Base-by-base conservation (phyloP, 108 stramenopile species). In the Fragilariopsis cylindrus region DNA sequence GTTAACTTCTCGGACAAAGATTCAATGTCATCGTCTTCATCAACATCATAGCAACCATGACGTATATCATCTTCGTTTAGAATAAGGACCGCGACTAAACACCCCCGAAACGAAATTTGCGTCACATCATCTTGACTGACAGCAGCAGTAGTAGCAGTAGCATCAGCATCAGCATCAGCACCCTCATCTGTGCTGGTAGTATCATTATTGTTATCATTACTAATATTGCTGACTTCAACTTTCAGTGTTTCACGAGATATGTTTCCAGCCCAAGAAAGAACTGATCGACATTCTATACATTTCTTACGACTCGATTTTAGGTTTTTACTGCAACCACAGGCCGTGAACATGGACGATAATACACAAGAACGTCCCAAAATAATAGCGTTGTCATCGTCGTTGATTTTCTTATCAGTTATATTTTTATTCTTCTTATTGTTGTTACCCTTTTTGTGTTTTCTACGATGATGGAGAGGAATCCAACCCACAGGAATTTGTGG, bases 291-390 rank as follows among this genome's bases (percentile, higher is more conserved):
- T 19, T 60, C 58, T 1, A 41, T 60, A 41, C 58, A 60, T 60
- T 60, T 60, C 7, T 60, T 60, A 11, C 58, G 58, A 30, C 58
- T 60, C 40, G 58, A 60, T 4, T 30, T 60, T 8, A 18, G 8
- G 57, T 71, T 71, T 42, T 42, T 54, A 15, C 52, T 52, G 16
- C 70, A 71, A 7, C 57, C 70, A 54, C 70, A 71, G 12, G 70
- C 70, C 7, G 70, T 0, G 11, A 55, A 71, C 41, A 71, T 49
- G 16, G 52, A 71, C 21, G 70, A 71, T 12, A 71, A 57, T 39
- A 71, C 42, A 42, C 58, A 15, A 8, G 57, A 15, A 19, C 70
- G 70, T 45, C 70, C 70, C 16, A 71, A 18, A 47, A 65, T 7
- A 46, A 65, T 13, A 16, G 9, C 65, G 15, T 43, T 44, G 7